Base-by-base conservation (phyloP, 352 stramenopile species). In the Elongisporangium prolatum region DNA sequence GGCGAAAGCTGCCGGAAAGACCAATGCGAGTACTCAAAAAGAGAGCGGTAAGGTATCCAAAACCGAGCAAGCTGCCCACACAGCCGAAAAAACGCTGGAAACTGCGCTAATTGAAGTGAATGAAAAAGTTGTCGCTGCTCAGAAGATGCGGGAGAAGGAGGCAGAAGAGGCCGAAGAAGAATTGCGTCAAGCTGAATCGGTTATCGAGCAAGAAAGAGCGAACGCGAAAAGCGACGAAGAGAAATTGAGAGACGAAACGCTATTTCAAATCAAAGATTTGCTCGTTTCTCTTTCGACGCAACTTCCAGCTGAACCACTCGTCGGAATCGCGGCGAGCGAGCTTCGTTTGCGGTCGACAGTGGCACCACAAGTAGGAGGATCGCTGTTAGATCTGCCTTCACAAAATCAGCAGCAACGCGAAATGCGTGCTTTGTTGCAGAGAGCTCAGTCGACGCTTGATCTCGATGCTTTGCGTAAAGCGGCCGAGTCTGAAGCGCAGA, bases 231-330 rank as follows among this genome's bases (percentile, higher is more conserved):
- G 18, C 64, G 14, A 3, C 20, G 50, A 24, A 49, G 52, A 61
- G 9, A 67, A 71, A 48, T 44, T 65, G 49, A 60, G 61, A 13
- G 68, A 84, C 17, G 67, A 82, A 21, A 77, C 69, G 17, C 62
- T 88, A 18, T 78, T 77, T n/a, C 64, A 84, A 44, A 84, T 88
- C 47, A 88, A 85, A 34, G 71, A 88, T 14, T 40, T 86, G 37
- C 44, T 88, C 7, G 61, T 75, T 11, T 60, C 52, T 0, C 63
- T 85, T 20, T 75, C 57, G 11, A 72, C 66, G 6, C 62, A 78
- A 22, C 52, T 67, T 16, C 52, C 57, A 3, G 17, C 10, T 9
- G 34, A 44, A 11, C 34, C 34, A 44, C 9, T 17, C 34, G 11
- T 44, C 34, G 34, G 34, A 17, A 9, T 44, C 34, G 34, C 11